Percentiles rank a stretch among this genome's conserved stretches.
Conservation (phyloP, 352 stramenopile species). For the Pythium folliculosum region DNA sequence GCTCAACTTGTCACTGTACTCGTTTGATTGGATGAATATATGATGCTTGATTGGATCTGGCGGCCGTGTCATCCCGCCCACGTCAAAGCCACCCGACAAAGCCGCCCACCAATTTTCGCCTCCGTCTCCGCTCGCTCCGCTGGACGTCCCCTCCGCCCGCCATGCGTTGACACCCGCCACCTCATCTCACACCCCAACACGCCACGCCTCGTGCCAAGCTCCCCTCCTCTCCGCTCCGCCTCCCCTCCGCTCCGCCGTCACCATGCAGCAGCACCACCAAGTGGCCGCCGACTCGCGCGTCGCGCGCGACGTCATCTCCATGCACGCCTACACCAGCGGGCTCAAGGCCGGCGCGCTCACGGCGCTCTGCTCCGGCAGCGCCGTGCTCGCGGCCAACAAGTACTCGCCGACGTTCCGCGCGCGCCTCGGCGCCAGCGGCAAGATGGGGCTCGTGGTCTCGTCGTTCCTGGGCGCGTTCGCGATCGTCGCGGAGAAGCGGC, state of each 20-base stretch:
- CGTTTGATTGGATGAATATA: background rate
- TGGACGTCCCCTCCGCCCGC: background rate
- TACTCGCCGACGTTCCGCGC: constrained; percentile 68
- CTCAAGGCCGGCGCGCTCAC: constrained; percentile 50
- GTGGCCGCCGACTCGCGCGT: constrained; percentile 14
- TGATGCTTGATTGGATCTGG: background rate
- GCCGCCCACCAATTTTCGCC: background rate
- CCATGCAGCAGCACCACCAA: constrained; percentile 2
- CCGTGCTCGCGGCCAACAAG: constrained; percentile 53
- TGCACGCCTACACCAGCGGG: constrained; percentile 57
- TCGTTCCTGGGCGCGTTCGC: constrained; percentile 67
- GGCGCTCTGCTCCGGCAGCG: constrained; percentile 19
- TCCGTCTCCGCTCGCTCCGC: background rate
- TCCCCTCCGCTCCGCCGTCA: background rate
- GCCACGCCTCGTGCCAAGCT: background rate
- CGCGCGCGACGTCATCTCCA: constrained; percentile 62
- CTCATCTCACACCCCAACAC: constrained; percentile 5
- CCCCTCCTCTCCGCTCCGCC: background rate
- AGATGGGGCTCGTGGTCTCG: constrained; percentile 69
- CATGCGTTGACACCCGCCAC: background rate
- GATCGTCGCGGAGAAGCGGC: constrained; percentile 54
- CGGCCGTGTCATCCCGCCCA: background rate
- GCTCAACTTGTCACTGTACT: background rate
- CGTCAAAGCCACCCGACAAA: constrained; percentile 1
- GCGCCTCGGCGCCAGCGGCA: constrained; percentile 65